Conservation (phyloP, 345 rosid genomes). For the Anastatica hierochuntica region DNA sequence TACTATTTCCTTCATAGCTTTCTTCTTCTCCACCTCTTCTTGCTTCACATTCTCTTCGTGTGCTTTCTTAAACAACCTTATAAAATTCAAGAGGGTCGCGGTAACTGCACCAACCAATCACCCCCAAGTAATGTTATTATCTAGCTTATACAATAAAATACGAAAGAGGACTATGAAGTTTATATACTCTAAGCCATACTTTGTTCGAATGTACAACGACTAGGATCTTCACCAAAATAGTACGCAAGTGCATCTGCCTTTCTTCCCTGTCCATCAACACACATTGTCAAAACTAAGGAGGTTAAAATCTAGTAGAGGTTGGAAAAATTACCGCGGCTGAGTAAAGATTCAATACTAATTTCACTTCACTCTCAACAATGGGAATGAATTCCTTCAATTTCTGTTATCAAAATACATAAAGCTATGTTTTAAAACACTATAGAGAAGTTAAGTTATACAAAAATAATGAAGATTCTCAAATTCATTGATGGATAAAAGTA, state of each 20-base stretch:
- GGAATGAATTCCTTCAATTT: slow-evolving; percentile 69
- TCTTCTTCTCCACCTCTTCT: slow-evolving; percentile 86
- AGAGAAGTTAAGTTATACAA: too few species aligned
- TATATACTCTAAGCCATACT: slow-evolving; percentile 35
- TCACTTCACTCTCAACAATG: slow-evolving; percentile 72
- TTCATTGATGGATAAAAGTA: neutral
- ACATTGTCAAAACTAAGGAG: slow-evolving; percentile 1
- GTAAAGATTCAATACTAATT: slow-evolving; percentile 62
- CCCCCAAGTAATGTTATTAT: slow-evolving; percentile 6
- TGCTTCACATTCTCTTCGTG: slow-evolving; percentile 89
- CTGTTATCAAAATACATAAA: slow-evolving; percentile 38
- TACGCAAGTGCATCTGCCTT: slow-evolving; percentile 95
- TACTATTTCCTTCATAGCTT: slow-evolving; percentile 85
- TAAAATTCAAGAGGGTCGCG: slow-evolving; percentile 76
- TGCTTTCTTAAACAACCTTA: slow-evolving; percentile 78
- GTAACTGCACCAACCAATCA: slow-evolving; percentile 50
- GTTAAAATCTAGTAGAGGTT: neutral
- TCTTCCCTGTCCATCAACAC: slow-evolving; percentile 61
- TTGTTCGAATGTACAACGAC: slow-evolving; percentile 93
- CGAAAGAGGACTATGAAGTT: slow-evolving; percentile 5
- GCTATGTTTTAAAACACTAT: too few species aligned
- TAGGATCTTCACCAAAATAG: slow-evolving; percentile 97
- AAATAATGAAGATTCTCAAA: too few species aligned
- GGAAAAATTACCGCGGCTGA: slow-evolving; percentile 65
- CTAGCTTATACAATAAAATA: neutral